Evolutionary conservation across 2,329 filamentous ascomycete species (phyloP), one percentile per base, ranked within the genome.

Genomic region (Alternaria angustiovoidea): DNA sequence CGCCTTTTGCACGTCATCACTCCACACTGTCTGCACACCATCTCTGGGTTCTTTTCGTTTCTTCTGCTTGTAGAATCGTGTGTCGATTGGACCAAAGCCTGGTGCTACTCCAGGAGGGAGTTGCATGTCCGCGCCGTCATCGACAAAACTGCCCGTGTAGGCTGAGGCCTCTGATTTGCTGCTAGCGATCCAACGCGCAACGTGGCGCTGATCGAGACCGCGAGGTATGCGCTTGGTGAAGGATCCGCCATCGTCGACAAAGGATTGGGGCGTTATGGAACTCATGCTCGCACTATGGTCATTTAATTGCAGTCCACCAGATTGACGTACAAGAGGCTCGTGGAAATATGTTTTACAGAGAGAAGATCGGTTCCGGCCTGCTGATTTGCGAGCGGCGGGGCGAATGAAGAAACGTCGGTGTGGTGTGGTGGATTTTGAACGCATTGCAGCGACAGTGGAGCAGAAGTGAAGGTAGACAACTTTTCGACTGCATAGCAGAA

Each of bases 101-200:
- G 62, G 57, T 16, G 41, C 16, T 39, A 7, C 11, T 3, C 12
- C 39, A 8, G 14, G n/a, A 7, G 38, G 54, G 1, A 49, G 34
- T 1, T 65, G 51, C 32, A 72, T 62, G 51, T 75, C 70, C n/a
- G 62, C 65, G 22, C 70, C 67, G 46, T 76, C 74, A 56, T 77
- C 75, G 32, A 75, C 26, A 47, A 64, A 75, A 57, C 72, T 75
- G 18, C 66, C 64, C 4, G 67, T 70, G 48, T 72, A 73, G 2
- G 51, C 36, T 8, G 69, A 69, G 11, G 51, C 36, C 3, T 57
- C 32, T 18, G 65, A 57, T n/a, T 22, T 32, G 26, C 55, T 48
- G n/a, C 9, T 24, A 8, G 57, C 14, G 32, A 68, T 34, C 69
- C 69, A 70, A 14, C 52, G 39, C 11, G 62, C 20, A 18, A 67